Conservation (phyloP, 768 basidiomycete species). For the Macrocybe gigantea region DNA sequence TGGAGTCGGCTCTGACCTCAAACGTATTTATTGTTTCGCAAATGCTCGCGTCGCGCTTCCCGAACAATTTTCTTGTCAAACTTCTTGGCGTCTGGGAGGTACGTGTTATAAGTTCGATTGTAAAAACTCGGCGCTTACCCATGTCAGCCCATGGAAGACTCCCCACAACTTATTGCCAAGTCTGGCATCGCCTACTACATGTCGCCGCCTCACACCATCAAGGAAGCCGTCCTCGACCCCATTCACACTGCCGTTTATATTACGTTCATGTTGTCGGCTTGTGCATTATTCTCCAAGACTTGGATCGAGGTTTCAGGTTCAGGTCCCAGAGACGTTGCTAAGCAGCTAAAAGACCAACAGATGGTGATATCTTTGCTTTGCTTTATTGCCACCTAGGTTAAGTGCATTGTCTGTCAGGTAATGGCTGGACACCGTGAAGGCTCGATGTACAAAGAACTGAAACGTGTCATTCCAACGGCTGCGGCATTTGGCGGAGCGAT, state of each 20-base stretch:
- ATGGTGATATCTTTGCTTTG: constrained; percentile 53
- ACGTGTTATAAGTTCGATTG: constrained; percentile 14
- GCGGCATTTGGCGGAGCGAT: constrained; percentile 98
- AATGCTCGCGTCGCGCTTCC: constrained; percentile 92
- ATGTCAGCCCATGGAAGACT: constrained; percentile 83
- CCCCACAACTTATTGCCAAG: constrained; percentile 83
- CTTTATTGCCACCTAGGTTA: background rate
- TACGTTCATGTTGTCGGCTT: constrained; percentile 87
- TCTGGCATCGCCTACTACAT: constrained; percentile 98
- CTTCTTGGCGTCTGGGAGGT: constrained; percentile 99
- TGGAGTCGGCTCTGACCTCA: constrained; percentile 86
- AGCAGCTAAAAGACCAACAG: constrained; percentile 97
- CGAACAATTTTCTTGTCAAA: constrained; percentile 81
- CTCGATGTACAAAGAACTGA: constrained; percentile 97
- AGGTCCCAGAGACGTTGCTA: constrained; percentile 93
- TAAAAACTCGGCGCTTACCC: background rate
- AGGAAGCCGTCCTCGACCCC: constrained; percentile 83
- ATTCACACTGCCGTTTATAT: constrained; percentile 92
- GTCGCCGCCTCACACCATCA: constrained; percentile 93
- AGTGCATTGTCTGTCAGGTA: constrained; percentile 32
- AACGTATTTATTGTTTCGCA: constrained; percentile 96
- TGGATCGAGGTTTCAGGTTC: constrained; percentile 99
- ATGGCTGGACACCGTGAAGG: constrained; percentile 93
- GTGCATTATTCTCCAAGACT: constrained; percentile 97
- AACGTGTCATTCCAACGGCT: constrained; percentile 95